phyloP scores from a whole-genome alignment of 1,284 basidiomycete species.

The Entoloma clypeatum region DNA sequence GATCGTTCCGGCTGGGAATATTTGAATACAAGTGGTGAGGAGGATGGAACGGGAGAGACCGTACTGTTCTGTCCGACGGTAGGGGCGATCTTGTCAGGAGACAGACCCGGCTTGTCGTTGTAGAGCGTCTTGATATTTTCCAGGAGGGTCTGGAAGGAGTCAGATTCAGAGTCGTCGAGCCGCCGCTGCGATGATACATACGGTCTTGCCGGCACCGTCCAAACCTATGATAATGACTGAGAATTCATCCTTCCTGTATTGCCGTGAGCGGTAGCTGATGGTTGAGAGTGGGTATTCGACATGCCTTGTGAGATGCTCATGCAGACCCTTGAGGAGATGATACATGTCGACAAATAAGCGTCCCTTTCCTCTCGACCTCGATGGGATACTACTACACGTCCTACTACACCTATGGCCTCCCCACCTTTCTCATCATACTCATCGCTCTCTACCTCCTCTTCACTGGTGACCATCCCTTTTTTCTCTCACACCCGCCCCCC shows the following conservation, averaged over 20 bases:
- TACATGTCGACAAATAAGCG: constrained; percentile 58
- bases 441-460: constrained; percentile 84
- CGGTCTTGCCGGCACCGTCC: constrained; percentile 90
- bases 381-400: constrained; percentile 42
- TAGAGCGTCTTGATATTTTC: constrained; percentile 93
- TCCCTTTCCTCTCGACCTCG: constrained; percentile 4
- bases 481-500: too few species aligned
- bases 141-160: constrained; percentile 79
- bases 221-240: constrained; percentile 90
- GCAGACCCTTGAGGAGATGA: constrained; percentile 85
- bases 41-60: constrained; percentile 7
- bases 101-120: constrained; percentile 77
- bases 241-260: constrained; percentile 82
- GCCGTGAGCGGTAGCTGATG: constrained; percentile 5
- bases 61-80: constrained; percentile 95
- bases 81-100: constrained; percentile 87
- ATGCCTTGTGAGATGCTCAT: constrained; percentile 84
- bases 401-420: constrained; percentile 67
- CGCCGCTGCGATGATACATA: constrained; percentile 31
- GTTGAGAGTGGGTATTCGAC: constrained; percentile 21
- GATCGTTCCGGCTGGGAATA: constrained; percentile 77
- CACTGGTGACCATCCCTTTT: constrained; percentile 53
- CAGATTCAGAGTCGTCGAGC: constrained; percentile 7
- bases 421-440: constrained; percentile 58
- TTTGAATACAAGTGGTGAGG: constrained; percentile 1